Base-by-base conservation (phyloP, 164 flowering plant genomes). In the Tinospora cordifolia region DNA sequence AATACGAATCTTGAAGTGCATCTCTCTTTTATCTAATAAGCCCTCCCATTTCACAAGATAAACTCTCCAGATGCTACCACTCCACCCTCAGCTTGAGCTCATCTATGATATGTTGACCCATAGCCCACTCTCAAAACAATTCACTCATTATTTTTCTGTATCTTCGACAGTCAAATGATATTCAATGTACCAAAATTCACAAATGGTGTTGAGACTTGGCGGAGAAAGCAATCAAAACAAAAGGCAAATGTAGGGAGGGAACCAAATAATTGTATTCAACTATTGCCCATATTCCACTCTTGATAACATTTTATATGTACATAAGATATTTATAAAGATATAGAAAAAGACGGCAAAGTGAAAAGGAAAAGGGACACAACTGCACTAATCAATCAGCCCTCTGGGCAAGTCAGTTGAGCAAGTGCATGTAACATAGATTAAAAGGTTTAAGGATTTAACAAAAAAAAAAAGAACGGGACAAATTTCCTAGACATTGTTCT, bases 231-330 rank as follows among this genome's bases (percentile, higher is more conserved):
- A 44, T 14, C 60, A 54, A 21, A 15, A 54, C 21, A 54, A 54
- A 21, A 10, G 60, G n/a, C 60, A 54, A 54, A 54, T 54, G n/a
- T n/a, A n/a, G 2, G 10, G n/a, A 19, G 24, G 24, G 60, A 19
- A 21, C 21, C 60, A 51, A 51, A 51, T 60, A 60, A 6, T 60
- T 24, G 26, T 60, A 60, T 24, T 60, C 36, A 60, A 24, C 19
- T 25, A 60, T 24, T 25, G 36, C 63, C 63, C 63, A 24, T 26
- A 14, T 24, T 54, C 24, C 24, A 60, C 30, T 54, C 63, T 60
- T 60, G 63, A 60, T 60, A 60, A 60, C 63, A 24, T 60, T 60
- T 60, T 60, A 21, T 54, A 54, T 54, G 21, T 54, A 54, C 60
- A 54, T 21, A 17, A 54, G 9, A 54, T 54, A 54, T 54, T 60